phyloP scores from a whole-genome alignment of 495 filamentous ascomycete genomes.

The Penicillium arizonense region DNA sequence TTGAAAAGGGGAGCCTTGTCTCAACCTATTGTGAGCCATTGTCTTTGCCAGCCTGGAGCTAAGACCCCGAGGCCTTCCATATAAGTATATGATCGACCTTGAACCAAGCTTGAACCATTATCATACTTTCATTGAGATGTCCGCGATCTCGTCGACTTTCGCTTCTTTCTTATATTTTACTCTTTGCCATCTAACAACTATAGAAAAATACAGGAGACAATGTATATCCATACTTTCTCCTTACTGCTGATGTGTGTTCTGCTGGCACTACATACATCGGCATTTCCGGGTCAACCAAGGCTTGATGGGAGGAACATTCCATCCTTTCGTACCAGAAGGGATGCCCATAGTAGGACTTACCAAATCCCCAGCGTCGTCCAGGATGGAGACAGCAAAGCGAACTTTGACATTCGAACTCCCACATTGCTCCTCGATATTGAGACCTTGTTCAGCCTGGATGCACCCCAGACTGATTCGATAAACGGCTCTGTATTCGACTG shows the following conservation, averaged over 20 bases:
- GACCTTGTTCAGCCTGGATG: conserved; percentile 21
- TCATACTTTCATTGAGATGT: not conserved
- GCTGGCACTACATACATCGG: not conserved
- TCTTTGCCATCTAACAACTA: not conserved
- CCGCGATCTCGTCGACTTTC: not conserved
- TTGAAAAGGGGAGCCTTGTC: too few relatives aligned
- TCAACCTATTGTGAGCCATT: not conserved
- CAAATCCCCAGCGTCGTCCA: conserved; percentile 13
- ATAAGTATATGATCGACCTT: conserved; percentile 3
- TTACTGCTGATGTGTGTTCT: not conserved
- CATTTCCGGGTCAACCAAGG: not conserved
- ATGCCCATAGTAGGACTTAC: conserved; percentile 1
- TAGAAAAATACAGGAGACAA: not conserved
- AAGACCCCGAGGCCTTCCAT: not conserved
- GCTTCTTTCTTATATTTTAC: not conserved
- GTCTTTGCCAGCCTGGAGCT: not conserved
- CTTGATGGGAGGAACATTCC: not conserved
- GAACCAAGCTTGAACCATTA: not conserved
- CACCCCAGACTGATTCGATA: conserved; percentile 24
- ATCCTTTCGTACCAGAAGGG: too few relatives aligned
- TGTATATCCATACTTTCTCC: not conserved
- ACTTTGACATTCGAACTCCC: conserved; percentile 10
- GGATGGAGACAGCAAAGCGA: conserved; percentile 6
- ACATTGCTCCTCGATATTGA: not conserved
- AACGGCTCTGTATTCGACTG: conserved; percentile 37